Evolutionary conservation across 2,329 filamentous ascomycete genomes (phyloP).

Genomic region (Phaeosphaeria sp.): DNA sequence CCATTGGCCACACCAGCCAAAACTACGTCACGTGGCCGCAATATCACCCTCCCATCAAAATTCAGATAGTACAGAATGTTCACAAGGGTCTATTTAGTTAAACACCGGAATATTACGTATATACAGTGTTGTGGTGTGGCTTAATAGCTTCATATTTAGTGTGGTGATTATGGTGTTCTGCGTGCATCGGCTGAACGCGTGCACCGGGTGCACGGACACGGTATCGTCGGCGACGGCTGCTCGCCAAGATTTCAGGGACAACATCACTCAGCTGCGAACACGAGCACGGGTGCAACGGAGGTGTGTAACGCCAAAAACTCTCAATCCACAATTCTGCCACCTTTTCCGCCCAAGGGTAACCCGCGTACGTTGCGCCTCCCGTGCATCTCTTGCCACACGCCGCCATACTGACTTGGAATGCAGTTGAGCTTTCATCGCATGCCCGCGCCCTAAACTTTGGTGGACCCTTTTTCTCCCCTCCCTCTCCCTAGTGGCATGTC

Average conservation of each 20-base stretch:
- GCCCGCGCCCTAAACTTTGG: constrained; percentile 25
- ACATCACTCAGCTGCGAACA: constrained; percentile 20
- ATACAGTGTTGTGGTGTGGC: too few relatives aligned
- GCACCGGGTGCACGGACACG: too few relatives aligned
- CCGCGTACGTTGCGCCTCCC: constrained; percentile 16
- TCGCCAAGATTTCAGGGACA: constrained; percentile 30
- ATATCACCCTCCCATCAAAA: too few relatives aligned
- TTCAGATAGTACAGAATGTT: too few relatives aligned
- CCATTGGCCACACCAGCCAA: too few relatives aligned
- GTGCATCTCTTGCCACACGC: constrained; percentile 9
- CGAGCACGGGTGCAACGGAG: constrained; percentile 22
- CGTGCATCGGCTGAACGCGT: too few relatives aligned
- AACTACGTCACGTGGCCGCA: too few relatives aligned
- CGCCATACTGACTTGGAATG: constrained; percentile 17
- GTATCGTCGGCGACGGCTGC: neutral
- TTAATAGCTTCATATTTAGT: too few relatives aligned
- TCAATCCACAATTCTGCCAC: constrained; percentile 7
- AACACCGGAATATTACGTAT: too few relatives aligned
- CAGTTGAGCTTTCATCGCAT: constrained; percentile 23
- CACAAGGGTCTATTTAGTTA: too few relatives aligned
- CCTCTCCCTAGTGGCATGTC: constrained; percentile 56
- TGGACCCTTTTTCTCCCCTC: constrained; percentile 24
- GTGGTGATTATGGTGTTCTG: too few relatives aligned
- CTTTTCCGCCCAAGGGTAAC: constrained; percentile 7
- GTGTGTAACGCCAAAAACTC: constrained; percentile 21